Evolutionary conservation across 208 protist species (phyloP).

Genomic region (Lotmaria passim): DNA sequence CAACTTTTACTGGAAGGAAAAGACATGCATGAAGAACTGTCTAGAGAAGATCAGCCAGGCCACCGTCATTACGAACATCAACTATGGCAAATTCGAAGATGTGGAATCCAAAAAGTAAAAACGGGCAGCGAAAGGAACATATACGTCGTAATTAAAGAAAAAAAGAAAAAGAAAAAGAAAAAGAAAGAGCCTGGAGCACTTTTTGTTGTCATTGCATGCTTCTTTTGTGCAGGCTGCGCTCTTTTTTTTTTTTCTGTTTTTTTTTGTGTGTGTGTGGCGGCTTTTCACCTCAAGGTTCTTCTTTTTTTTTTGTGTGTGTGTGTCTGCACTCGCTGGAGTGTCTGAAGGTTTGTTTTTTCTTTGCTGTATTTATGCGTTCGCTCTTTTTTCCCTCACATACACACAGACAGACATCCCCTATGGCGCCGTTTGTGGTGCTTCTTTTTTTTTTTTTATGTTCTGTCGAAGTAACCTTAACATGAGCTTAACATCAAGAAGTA

Average conservation of each 20-base stretch:
- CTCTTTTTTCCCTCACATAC: neutral
- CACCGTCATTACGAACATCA: conserved; percentile 86
- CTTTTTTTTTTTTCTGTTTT: conserved; percentile 13
- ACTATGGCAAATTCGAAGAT: conserved; percentile 84
- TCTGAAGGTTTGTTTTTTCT: conserved; percentile 6
- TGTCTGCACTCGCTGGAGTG: neutral
- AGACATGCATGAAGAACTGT: conserved; percentile 89
- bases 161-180: too few relatives aligned
- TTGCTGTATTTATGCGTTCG: neutral
- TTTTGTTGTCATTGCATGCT: too few relatives aligned
- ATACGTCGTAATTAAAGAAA: too few relatives aligned
- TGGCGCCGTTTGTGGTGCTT: neutral
- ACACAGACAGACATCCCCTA: neutral
- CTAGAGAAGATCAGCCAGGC: conserved; percentile 87
- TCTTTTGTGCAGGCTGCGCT: too few relatives aligned
- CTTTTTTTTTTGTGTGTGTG: conserved; percentile 12
- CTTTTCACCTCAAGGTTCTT: too few relatives aligned
- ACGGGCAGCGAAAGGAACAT: neutral
- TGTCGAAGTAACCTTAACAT: neutral
- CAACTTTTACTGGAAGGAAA: conserved; percentile 76
- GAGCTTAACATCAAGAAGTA: neutral
- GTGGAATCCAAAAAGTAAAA: conserved; percentile 26
- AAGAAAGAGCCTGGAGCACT: too few relatives aligned
- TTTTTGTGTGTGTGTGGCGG: neutral
- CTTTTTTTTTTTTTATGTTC: conserved; percentile 34